Evolutionary conservation across 345 rosid species (phyloP).

Genomic region (Eutrema heterophyllum): DNA sequence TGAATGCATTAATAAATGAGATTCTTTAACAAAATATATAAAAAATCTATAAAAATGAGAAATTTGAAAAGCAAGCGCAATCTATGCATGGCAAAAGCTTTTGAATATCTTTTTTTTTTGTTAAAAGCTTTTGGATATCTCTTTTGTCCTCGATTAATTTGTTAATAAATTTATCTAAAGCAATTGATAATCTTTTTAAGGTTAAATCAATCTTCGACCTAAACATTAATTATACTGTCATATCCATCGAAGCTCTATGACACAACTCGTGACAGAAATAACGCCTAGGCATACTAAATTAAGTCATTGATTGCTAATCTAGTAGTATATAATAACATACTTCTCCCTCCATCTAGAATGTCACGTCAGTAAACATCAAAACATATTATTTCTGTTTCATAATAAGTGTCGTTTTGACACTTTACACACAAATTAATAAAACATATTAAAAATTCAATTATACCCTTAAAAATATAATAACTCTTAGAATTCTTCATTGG

Average conservation of each 20-base stretch:
- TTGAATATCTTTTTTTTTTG: neutral
- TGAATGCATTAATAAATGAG: constrained; percentile 7
- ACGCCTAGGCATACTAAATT: neutral
- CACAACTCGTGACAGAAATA: constrained; percentile 18
- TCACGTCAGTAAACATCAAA: too few relatives aligned
- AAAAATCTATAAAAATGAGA: neutral
- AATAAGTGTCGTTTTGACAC: too few relatives aligned
- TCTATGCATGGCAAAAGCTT: constrained; percentile 31
- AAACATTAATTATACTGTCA: constrained; percentile 13
- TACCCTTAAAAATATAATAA: too few relatives aligned
- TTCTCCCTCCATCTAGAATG: too few relatives aligned
- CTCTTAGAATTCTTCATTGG: too few relatives aligned
- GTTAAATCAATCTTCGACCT: constrained; percentile 22
- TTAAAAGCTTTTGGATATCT: constrained; percentile 8
- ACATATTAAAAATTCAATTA: too few relatives aligned
- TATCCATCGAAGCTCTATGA: constrained; percentile 16
- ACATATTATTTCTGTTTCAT: too few relatives aligned
- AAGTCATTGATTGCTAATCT: constrained; percentile 9
- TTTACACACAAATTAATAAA: too few relatives aligned
- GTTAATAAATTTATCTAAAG: constrained; percentile 17
- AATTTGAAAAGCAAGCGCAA: constrained; percentile 30
- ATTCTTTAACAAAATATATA: too few relatives aligned
- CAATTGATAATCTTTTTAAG: constrained; percentile 24
- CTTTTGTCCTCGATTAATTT: constrained; percentile 15
- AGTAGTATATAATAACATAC: too few relatives aligned